phyloP scores from a whole-genome alignment of 192 early-diverging fungal species.

The Backusella liffmaniae region DNA sequence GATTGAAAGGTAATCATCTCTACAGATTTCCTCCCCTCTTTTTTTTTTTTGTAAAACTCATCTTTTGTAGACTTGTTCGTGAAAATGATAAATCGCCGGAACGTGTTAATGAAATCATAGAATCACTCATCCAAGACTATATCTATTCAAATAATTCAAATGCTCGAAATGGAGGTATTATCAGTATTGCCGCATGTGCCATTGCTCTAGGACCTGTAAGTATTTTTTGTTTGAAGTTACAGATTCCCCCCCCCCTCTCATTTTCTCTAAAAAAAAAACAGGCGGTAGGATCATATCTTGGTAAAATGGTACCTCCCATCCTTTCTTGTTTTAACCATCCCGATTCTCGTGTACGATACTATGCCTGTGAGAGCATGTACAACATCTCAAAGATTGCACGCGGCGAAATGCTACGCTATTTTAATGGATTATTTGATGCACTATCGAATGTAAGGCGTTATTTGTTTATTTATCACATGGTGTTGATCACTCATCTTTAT shows the following conservation, averaged over 20 bases:
- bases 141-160: slow-evolving; percentile 83
- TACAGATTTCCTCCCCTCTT: not conserved
- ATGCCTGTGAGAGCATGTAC: slow-evolving; percentile 98
- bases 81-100: slow-evolving; percentile 61
- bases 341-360: slow-evolving; percentile 93
- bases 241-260: no score
- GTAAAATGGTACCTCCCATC: slow-evolving; percentile 89
- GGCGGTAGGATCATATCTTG: slow-evolving; percentile 62
- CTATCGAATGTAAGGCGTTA: slow-evolving; percentile 73
- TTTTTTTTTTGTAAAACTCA: not conserved
- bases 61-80: slow-evolving; percentile 52
- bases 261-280: slow-evolving; percentile 14
- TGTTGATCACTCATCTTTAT: not conserved
- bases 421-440: slow-evolving; percentile 97
- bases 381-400: slow-evolving; percentile 96
- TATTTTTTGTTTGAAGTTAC: not conserved
- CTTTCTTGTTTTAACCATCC: slow-evolving; percentile 90
- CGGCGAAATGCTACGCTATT: slow-evolving; percentile 83
- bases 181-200: slow-evolving; percentile 85
- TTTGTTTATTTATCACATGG: not conserved
- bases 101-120: slow-evolving; percentile 67
- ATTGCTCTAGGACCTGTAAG: slow-evolving; percentile 80
- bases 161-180: slow-evolving; percentile 89
- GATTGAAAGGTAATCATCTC: not conserved
- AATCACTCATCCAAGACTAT: slow-evolving; percentile 81